These are phyloP conservation scores for Heimioporus sp. DNA, from an alignment of 768 basidiomycete species.

Conservation along the genomic window DNA sequence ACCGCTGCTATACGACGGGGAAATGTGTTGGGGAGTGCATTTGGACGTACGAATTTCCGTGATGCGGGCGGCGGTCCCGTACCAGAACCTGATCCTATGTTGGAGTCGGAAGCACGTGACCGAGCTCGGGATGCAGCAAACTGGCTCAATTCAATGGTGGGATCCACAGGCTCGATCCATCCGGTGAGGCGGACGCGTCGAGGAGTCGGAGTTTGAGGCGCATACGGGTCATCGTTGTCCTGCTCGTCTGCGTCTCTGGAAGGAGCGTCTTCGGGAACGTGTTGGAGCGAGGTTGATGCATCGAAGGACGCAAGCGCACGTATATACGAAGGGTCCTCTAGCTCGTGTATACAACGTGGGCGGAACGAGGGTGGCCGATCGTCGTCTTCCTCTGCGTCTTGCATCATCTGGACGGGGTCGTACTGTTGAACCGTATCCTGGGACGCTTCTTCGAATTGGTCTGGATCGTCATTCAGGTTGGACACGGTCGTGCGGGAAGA, in stretches of 20 bases:
- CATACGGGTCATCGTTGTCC: constrained; percentile 12
- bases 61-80: neutral
- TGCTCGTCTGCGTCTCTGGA: constrained; percentile 4
- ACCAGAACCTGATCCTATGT: neutral
- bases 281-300: neutral
- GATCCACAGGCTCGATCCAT: constrained; percentile 54
- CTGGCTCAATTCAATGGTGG: constrained; percentile 47
- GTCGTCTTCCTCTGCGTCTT: constrained; percentile 29
- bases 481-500: constrained; percentile 25
- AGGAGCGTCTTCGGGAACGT: neutral
- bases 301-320: constrained; percentile 4
- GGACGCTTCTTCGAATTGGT: constrained; percentile 10
- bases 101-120: neutral
- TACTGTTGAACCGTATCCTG: constrained; percentile 5
- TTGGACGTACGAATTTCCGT: neutral
- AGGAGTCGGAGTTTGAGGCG: constrained; percentile 20
- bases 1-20: neutral
- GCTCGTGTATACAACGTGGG: constrained; percentile 55
- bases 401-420: constrained; percentile 25
- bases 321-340: constrained; percentile 37
- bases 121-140: constrained; percentile 39
- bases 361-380: constrained; percentile 23
- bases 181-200: constrained; percentile 47
- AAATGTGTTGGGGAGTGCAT: neutral
- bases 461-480: constrained; percentile 5